Conservation (phyloP, 306 rosid genomes). For the Dryas drummondii region DNA sequence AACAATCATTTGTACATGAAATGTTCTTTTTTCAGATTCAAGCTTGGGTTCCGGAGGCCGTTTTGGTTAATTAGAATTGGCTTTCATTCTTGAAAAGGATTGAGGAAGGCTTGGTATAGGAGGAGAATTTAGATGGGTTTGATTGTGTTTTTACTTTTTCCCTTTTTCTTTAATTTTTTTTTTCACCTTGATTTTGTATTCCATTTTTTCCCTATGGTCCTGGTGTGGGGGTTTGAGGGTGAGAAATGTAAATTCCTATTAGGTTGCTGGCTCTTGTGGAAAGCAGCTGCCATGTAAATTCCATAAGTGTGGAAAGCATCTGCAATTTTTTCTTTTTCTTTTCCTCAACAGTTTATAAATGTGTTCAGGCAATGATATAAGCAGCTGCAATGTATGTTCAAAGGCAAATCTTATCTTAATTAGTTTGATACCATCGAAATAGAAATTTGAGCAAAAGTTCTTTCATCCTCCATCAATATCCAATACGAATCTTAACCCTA, state of each 20-base stretch:
- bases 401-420: neutral
- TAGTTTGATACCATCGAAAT: neutral
- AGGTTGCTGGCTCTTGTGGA: constrained; percentile 65
- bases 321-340: constrained; percentile 32
- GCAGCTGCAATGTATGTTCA: constrained; percentile 26
- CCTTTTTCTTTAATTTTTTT: constrained; percentile 27
- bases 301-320: constrained; percentile 54
- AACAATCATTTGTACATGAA: constrained; percentile 62
- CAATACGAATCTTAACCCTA: too few relatives aligned
- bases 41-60: constrained; percentile 50
- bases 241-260: constrained; percentile 85
- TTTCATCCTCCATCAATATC: too few relatives aligned
- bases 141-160: constrained; percentile 54
- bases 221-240: constrained; percentile 83
- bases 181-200: constrained; percentile 45
- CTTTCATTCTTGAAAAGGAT: constrained; percentile 56
- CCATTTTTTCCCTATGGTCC: constrained; percentile 69
- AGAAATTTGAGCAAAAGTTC: neutral
- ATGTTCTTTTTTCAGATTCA: constrained; percentile 42
- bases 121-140: constrained; percentile 63
- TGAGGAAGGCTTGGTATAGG: constrained; percentile 51
- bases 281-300: constrained; percentile 75
- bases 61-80: constrained; percentile 50
- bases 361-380: constrained; percentile 24
- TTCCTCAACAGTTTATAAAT: constrained; percentile 36